A percentile compares a stretch with the other conserved stretches of the same genome.
phyloP scores from a whole-genome alignment of 768 basidiomycete species.

The Polyporus arcularius region DNA sequence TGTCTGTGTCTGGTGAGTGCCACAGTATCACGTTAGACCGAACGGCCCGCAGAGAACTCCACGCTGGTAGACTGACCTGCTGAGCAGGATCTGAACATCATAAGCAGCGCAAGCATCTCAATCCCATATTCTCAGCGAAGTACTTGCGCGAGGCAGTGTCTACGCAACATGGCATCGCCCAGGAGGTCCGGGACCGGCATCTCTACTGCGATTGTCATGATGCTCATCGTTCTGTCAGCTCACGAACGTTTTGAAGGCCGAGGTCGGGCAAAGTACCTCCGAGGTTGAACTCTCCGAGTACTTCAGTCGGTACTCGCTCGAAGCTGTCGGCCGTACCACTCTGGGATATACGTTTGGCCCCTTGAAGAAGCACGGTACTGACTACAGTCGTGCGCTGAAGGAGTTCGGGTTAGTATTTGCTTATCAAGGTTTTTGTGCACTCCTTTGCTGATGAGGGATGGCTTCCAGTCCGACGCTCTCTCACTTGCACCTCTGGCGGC shows the following conservation, averaged over 20 bases:
- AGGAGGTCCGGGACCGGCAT: neutral
- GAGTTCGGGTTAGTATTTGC: slow-evolving; percentile 4
- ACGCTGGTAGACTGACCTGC: neutral
- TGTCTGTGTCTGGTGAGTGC: no score
- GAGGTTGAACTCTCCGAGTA: slow-evolving; percentile 10
- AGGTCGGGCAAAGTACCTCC: neutral
- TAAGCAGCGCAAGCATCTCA: slow-evolving; percentile 11
- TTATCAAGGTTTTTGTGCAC: neutral
- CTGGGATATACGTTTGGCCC: slow-evolving; percentile 10
- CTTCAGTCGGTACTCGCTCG: slow-evolving; percentile 7
- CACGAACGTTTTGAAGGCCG: neutral
- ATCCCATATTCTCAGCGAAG: neutral
- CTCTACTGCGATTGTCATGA: neutral
- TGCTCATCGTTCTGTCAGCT: neutral
- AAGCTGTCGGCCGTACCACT: slow-evolving; percentile 7
- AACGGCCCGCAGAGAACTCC: neutral
- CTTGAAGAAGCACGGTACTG: slow-evolving; percentile 9
- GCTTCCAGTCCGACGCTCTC: slow-evolving; percentile 2
- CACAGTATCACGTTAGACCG: no score
- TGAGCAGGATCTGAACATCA: neutral
- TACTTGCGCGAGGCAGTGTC: slow-evolving; percentile 1
- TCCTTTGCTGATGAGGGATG: neutral
- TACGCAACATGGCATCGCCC: slow-evolving; percentile 1
- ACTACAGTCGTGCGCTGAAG: slow-evolving; percentile 12
- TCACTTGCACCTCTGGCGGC: neutral